Evolutionary conservation across 2,329 filamentous ascomycete species (phyloP).

Genomic region (Furcasterigmium furcatum): DNA sequence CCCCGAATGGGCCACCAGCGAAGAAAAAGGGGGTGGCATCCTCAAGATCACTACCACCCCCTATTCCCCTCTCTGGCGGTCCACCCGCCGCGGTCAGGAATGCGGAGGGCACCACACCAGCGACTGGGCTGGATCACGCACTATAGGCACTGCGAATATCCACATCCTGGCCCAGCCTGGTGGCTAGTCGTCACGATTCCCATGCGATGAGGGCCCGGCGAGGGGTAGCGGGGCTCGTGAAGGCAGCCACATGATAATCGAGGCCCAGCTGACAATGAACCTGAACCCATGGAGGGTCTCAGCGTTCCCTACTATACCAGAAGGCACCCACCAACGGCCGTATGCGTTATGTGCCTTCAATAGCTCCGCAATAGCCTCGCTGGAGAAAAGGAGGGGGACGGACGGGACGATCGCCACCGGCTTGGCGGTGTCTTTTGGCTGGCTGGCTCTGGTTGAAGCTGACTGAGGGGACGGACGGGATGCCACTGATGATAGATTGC

Average conservation of each 20-base stretch:
- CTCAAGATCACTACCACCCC: not conserved
- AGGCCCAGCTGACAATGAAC: not conserved
- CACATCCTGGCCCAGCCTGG: not conserved
- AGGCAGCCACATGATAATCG: not conserved
- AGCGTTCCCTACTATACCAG: not conserved
- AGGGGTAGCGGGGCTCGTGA: not conserved
- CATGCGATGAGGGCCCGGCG: not conserved
- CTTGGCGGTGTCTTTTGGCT: too few species aligned
- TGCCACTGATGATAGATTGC: too few species aligned
- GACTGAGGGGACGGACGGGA: too few species aligned
- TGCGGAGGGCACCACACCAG: not conserved
- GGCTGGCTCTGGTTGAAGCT: too few species aligned
- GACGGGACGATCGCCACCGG: too few species aligned
- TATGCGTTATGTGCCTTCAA: too few species aligned
- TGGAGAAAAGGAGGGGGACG: too few species aligned
- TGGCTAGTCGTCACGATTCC: not conserved
- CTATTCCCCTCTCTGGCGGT: too few species aligned
- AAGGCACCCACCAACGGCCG: too few species aligned
- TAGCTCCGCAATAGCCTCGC: too few species aligned
- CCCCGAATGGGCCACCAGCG: too few species aligned
- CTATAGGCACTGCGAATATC: not conserved
- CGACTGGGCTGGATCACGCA: not conserved
- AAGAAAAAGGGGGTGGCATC: not conserved
- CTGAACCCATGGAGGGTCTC: not conserved
- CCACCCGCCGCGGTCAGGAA: not conserved